Conservation (phyloP, 768 basidiomycete species). For the Tulasnella sp. region DNA sequence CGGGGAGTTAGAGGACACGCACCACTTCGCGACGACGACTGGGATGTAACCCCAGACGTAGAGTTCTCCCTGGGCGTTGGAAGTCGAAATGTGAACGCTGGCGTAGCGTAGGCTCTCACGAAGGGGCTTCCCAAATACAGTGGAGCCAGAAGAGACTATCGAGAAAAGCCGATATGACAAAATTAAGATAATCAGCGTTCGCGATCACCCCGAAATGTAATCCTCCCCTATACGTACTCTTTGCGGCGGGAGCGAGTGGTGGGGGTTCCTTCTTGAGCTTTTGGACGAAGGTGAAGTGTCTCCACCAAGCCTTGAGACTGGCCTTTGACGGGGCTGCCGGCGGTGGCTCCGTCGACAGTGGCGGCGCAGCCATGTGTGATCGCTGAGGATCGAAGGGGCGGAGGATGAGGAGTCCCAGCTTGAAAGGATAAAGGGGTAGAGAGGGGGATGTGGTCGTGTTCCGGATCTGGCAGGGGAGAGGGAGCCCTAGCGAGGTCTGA, state of each 20-base stretch:
- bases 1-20: conserved; percentile 21
- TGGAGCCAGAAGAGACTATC: conserved; percentile 12
- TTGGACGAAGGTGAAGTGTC: conserved; percentile 56
- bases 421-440: conserved; percentile 9
- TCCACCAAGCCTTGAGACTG: conserved; percentile 73
- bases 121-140: conserved; percentile 77
- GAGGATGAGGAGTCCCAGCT: conserved; percentile 13
- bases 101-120: conserved; percentile 76
- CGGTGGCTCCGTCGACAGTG: conserved; percentile 5
- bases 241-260: conserved; percentile 22
- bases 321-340: conserved; percentile 29
- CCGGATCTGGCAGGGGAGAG: background rate
- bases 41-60: conserved; percentile 94
- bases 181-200: background rate
- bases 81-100: conserved; percentile 87
- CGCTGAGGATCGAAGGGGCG: conserved; percentile 12
- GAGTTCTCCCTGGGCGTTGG: conserved; percentile 66
- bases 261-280: conserved; percentile 41
- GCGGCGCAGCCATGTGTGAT: conserved; percentile 13
- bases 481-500: background rate
- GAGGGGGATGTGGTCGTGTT: background rate
- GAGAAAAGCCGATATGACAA: background rate
- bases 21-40: conserved; percentile 97
- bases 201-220: background rate
- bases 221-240: conserved; percentile 27